These are phyloP conservation scores for Colletotrichum falcatum DNA, from an alignment of 2,329 filamentous ascomycete genomes.

Conservation along the genomic window DNA sequence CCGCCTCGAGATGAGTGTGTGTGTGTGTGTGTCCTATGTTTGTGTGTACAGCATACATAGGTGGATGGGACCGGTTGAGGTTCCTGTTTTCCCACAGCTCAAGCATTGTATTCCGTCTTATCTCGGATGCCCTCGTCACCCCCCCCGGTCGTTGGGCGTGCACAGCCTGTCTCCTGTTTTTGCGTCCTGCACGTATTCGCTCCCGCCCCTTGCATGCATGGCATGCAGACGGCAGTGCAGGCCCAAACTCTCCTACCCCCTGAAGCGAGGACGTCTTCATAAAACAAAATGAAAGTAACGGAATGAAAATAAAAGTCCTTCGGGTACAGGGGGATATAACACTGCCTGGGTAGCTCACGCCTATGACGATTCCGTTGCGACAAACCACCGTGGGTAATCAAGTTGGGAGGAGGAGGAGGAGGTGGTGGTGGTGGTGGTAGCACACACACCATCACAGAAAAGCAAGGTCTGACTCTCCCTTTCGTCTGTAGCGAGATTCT, in stretches of 20 bases:
- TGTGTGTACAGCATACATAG: no score
- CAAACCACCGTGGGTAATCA: not conserved
- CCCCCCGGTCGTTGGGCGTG: not conserved
- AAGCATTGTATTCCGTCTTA: no score
- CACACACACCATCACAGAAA: not conserved
- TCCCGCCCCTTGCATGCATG: constrained; percentile 9
- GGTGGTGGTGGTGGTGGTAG: no score
- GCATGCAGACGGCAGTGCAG: not conserved
- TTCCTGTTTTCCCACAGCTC: not conserved
- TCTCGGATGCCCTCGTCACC: not conserved
- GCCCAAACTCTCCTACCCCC: not conserved
- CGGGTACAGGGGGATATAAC: not conserved
- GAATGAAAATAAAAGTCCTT: not conserved
- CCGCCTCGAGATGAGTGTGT: not conserved
- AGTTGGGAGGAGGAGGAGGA: not conserved
- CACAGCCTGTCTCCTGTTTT: not conserved
- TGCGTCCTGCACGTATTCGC: not conserved
- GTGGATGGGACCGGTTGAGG: no score
- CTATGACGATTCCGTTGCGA: not conserved
- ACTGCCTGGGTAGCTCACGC: not conserved
- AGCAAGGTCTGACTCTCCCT: not conserved
- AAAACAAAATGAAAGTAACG: no score
- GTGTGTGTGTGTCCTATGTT: no score
- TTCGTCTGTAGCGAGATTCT: not conserved
- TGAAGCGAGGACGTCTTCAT: not conserved